A percentile compares a stretch with the other conserved stretches of the same genome.
phyloP scores from a whole-genome alignment of 495 filamentous ascomycete species.

The Tuber magnatum region DNA sequence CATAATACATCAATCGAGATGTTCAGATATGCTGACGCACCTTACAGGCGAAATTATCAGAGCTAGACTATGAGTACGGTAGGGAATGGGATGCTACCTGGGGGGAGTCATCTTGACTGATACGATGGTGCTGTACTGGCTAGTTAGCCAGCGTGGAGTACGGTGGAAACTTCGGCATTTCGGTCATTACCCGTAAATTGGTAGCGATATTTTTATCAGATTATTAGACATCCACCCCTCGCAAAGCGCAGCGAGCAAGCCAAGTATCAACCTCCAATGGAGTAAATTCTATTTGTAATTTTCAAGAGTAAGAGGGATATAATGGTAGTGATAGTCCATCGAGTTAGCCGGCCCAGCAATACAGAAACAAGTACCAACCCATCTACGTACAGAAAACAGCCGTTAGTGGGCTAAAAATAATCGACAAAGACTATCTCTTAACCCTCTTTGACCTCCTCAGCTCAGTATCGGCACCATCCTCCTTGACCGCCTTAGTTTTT shows the following conservation, averaged over 20 bases:
- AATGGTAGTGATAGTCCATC: not conserved
- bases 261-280: not conserved
- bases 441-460: constrained; percentile 40
- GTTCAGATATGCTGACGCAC: not conserved
- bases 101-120: not conserved
- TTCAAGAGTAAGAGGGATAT: not conserved
- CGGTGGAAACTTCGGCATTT: not conserved
- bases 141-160: not conserved
- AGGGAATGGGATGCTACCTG: too few species aligned
- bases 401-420: not conserved
- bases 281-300: not conserved
- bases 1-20: not conserved
- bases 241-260: not conserved
- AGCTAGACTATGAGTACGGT: not conserved
- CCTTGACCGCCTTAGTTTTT: not conserved
- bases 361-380: not conserved
- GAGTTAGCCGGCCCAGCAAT: not conserved
- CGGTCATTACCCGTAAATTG: not conserved
- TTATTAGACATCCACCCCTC: not conserved
- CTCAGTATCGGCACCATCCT: constrained; percentile 6
- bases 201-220: not conserved
- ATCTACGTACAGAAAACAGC: not conserved
- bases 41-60: not conserved
- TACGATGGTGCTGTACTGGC: not conserved
- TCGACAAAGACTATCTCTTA: constrained; percentile 29